Base-by-base conservation (phyloP, 257 asterid genomes). In the Ilex asprella region DNA sequence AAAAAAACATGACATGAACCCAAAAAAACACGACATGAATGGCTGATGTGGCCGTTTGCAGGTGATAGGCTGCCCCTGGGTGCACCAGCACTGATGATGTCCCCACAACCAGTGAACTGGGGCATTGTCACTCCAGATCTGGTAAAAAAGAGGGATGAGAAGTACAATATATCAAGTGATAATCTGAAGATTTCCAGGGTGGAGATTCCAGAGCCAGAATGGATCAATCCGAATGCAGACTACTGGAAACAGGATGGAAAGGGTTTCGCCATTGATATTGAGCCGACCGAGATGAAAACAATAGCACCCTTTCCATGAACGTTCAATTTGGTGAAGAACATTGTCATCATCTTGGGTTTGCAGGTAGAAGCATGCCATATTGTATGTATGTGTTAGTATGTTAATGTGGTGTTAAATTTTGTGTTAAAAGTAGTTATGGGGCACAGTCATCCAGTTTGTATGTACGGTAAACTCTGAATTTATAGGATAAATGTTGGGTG, bases 61-160 rank as follows among this genome's bases (percentile, higher is more conserved):
- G 95, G 97, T 6, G 95, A 86, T 58, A 69, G 80, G 71, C 60
- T 86, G 2, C 95, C 95, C 0, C 2, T 78, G 10, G 95, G 94
- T 21, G 80, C 91, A 14, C 98, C 94, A 2, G 78, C 94, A 1
- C 73, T 88, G 68, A 91, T 88, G 96, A 65, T 81, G 76, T 91
- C 98, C 6, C 91, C 98, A 1, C 91, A 85, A 61, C 87, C 78
- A 12, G 92, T 82, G 78, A 72, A 79, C 58, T 55, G 75, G 74
- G 91, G 88, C 39, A 72, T 62, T 82, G 79, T 90, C 30, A 74
- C 61, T 55, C 66, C 83, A 7, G 90, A 74, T 62, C 67, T 83
- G 35, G 46, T 85, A 30, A 31, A 75, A 51, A 76, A 73, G 70
- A 78, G 95, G 66, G 89, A 90, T 10, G 76, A 78, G 8, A 83